These are phyloP conservation scores for Zangia roseola DNA, from an alignment of 768 basidiomycete genomes.

Conservation along the genomic window DNA sequence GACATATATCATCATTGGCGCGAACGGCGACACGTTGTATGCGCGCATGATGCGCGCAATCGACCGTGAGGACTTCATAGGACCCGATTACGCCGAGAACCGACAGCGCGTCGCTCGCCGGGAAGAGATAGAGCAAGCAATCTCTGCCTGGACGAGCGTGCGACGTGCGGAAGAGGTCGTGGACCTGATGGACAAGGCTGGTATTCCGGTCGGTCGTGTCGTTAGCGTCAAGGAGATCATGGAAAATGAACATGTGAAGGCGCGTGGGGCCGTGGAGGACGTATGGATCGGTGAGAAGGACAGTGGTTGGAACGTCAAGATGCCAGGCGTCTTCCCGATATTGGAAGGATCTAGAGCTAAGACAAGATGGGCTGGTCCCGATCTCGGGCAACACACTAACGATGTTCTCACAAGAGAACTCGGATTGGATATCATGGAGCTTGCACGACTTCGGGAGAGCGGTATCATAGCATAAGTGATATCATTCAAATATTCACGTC, in stretches of 20 bases:
- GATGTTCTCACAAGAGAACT: constrained; percentile 46
- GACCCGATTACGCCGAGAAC: constrained; percentile 47
- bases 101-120: constrained; percentile 43
- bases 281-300: constrained; percentile 47
- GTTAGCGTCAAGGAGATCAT: constrained; percentile 62
- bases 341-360: constrained; percentile 56
- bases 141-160: constrained; percentile 55
- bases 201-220: constrained; percentile 66
- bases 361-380: constrained; percentile 68
- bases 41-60: constrained; percentile 62
- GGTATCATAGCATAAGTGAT: constrained; percentile 38
- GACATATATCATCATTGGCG: constrained; percentile 67
- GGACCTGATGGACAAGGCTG: constrained; percentile 44
- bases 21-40: constrained; percentile 71
- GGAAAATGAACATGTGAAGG: constrained; percentile 53
- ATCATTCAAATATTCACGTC: background rate
- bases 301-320: constrained; percentile 62
- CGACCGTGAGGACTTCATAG: constrained; percentile 56
- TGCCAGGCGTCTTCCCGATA: constrained; percentile 63
- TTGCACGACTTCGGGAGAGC: constrained; percentile 39
- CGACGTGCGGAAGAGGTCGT: constrained; percentile 55
- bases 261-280: constrained; percentile 56
- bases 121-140: constrained; percentile 58
- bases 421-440: constrained; percentile 36
- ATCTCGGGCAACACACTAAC: constrained; percentile 60